Conservation (phyloP, 2,329 filamentous ascomycete genomes). For the Fusarium hostae region DNA sequence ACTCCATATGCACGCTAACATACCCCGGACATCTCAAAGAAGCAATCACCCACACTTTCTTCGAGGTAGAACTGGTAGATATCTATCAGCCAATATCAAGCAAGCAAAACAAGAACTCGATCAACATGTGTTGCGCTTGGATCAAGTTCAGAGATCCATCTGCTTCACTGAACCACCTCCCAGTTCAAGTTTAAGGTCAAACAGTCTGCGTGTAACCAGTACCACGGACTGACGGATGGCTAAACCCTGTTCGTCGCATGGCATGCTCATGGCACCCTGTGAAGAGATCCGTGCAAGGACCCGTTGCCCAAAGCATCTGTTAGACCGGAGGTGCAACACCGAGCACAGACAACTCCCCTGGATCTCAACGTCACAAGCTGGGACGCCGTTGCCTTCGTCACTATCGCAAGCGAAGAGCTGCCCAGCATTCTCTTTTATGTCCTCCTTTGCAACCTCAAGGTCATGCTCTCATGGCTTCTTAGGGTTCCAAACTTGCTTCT, state of each 20-base stretch:
- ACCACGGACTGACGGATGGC: constrained; percentile 35
- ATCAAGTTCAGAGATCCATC: not conserved
- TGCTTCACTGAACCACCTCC: not conserved
- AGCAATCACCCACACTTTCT: not conserved
- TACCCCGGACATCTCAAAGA: not conserved
- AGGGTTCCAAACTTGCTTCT: not conserved
- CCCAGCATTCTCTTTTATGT: constrained; percentile 9
- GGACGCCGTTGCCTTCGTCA: constrained; percentile 9
- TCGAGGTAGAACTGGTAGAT: not conserved
- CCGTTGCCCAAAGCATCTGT: constrained; percentile 9
- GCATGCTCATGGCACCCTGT: constrained; percentile 23
- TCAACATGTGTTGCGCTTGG: not conserved
- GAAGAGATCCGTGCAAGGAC: constrained; percentile 34
- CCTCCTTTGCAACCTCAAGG: not conserved
- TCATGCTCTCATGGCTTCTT: not conserved
- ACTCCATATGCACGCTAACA: not conserved
- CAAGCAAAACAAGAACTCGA: not conserved
- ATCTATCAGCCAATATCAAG: not conserved
- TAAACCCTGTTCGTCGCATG: constrained; percentile 41
- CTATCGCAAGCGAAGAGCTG: constrained; percentile 1
- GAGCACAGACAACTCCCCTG: constrained; percentile 24
- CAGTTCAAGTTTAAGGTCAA: constrained; percentile 1
- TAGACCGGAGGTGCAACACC: constrained; percentile 33
- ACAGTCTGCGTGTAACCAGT: constrained; percentile 26
- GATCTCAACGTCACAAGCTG: constrained; percentile 15